Evolutionary conservation across 2,329 filamentous ascomycete species (phyloP), one percentile per base, ranked within the genome.

Genomic region (Helicocarpus griseus): DNA sequence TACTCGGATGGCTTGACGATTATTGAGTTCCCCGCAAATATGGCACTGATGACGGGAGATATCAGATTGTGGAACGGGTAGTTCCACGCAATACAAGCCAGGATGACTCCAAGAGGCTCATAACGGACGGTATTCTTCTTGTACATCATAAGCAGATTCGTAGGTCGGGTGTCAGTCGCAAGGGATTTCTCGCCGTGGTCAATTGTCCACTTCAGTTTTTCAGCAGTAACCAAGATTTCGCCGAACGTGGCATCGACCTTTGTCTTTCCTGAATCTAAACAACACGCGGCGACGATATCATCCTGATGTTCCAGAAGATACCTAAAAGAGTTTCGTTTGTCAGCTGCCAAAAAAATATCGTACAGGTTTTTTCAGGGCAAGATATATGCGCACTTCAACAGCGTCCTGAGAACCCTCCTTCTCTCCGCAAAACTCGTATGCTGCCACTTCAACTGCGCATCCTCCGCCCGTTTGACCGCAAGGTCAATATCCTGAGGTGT

Each of bases 51-150:
- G 58, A 96, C 80, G 13, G 91, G 93, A 0, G 87, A 89, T 44
- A 97, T 81, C 56, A 97, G 77, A 70, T 98, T 98, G 73, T 98
- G 93, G 69, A 97, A 95, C 41, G 88, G 83, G 66, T 89, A 97
- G 73, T 98, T 98, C 93, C 93, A 98, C 65, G 87, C 93, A 40
- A 98, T 89, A 49, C 91, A 85, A 17, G 93, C 91, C 9, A 89
- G 85, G 5, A 98, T 87, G 33, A 98, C 89, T 14, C 93, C 93
- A 19, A 97, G 74, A 13, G 93, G 91, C 69, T 98, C 90, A 69
- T 95, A 98, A 47, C 80, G 74, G 26, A 98, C 89, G 56, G 83
- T 85, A 65, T 96, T 96, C 66, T 80, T 82, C 77, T 98, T 98
- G 72, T 97, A 96, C 71, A 83, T 81, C 89, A 98, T 94, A 56